Conservation (phyloP, 192 early-diverging fungal species). For the Backusella circina region DNA sequence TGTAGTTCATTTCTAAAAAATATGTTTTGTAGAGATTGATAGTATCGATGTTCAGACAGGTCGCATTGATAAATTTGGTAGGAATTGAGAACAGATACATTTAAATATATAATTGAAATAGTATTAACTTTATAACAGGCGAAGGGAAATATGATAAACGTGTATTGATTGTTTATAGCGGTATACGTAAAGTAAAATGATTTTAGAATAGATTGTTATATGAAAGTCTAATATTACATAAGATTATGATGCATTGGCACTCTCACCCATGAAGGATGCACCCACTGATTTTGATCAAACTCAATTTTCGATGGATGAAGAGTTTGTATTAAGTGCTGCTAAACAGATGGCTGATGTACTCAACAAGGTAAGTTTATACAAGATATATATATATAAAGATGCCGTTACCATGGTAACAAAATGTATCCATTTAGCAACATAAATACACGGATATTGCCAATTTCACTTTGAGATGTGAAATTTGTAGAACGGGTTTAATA, state of each 20-base stretch:
- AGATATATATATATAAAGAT: neutral
- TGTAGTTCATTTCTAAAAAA: too few relatives aligned
- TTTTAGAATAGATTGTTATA: neutral
- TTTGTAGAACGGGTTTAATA: slow-evolving; percentile 52
- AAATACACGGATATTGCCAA: slow-evolving; percentile 72
- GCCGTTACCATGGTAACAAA: neutral
- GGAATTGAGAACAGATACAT: neutral
- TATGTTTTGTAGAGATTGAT: slow-evolving; percentile 55
- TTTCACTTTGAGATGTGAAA: slow-evolving; percentile 66
- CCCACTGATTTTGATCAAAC: slow-evolving; percentile 74
- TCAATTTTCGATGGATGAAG: slow-evolving; percentile 44
- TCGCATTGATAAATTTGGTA: slow-evolving; percentile 74
- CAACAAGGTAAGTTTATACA: slow-evolving; percentile 46
- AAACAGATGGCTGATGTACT: slow-evolving; percentile 38
- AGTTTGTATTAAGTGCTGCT: slow-evolving; percentile 33
- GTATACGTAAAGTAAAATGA: slow-evolving; percentile 45
- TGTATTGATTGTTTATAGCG: slow-evolving; percentile 41
- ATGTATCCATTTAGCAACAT: slow-evolving; percentile 44
- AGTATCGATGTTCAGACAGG: slow-evolving; percentile 70
- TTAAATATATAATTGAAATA: too few relatives aligned
- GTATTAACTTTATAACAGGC: too few relatives aligned
- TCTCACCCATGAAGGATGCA: slow-evolving; percentile 51
- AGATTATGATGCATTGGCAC: slow-evolving; percentile 76
- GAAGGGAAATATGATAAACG: slow-evolving; percentile 50
- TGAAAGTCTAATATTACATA: neutral